phyloP scores from a whole-genome alignment of 2,329 filamentous ascomycete genomes.

The Plenodomus lindquistii region DNA sequence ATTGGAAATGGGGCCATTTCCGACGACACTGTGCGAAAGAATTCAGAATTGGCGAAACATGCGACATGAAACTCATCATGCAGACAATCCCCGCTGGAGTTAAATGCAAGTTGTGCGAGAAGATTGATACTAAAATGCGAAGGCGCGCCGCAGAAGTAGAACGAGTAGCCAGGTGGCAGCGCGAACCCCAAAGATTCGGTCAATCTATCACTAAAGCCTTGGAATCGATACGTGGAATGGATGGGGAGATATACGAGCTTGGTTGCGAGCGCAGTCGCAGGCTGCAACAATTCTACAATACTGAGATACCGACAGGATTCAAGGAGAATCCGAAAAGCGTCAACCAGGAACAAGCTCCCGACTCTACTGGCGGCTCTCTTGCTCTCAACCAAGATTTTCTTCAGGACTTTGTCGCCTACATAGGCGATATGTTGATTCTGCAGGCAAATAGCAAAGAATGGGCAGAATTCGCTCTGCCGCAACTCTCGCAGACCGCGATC shows the following conservation, averaged over 20 bases:
- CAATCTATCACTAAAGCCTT: slow-evolving; percentile 68
- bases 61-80: slow-evolving; percentile 89
- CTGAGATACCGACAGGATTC: too few species aligned
- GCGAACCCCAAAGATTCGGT: slow-evolving; percentile 65
- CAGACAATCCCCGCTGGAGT: slow-evolving; percentile 65
- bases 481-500: too few species aligned
- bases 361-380: too few species aligned
- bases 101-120: slow-evolving; percentile 83
- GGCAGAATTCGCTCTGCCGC: too few species aligned
- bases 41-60: slow-evolving; percentile 94
- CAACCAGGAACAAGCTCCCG: too few species aligned
- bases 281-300: slow-evolving; percentile 40
- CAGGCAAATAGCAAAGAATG: too few species aligned
- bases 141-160: slow-evolving; percentile 73
- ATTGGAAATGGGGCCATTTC: slow-evolving; percentile 95
- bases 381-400: too few species aligned
- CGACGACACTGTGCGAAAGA: slow-evolving; percentile 91
- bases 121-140: slow-evolving; percentile 82
- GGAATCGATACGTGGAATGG: slow-evolving; percentile 73
- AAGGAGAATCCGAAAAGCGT: too few species aligned
- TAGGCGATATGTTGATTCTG: too few species aligned
- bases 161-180: slow-evolving; percentile 76
- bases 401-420: too few species aligned
- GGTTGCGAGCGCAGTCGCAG: slow-evolving; percentile 55
- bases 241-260: slow-evolving; percentile 70